Evolutionary conservation across 2,329 filamentous ascomycete species (phyloP), one percentile per base, ranked within the genome.

Genomic region (Fusarium sublunatum): DNA sequence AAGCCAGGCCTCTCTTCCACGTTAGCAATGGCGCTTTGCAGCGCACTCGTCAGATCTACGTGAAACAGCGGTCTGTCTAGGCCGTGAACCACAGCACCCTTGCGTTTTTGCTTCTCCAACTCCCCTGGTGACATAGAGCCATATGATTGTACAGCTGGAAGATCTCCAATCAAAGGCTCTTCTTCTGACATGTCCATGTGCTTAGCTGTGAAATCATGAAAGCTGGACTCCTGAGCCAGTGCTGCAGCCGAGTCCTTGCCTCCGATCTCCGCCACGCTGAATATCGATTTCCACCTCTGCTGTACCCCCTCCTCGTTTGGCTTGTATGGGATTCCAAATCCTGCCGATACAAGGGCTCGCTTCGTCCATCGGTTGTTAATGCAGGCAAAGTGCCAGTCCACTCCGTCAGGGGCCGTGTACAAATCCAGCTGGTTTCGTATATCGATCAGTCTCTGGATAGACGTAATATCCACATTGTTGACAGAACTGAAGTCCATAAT

Each of bases 371-470:
- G 67, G 81, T 95, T 97, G 79, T 89, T 93, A 79, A 98, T 91
- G 77, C 88, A 90, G n/a, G 93, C 92, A 64, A 98, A 89, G 77
- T 98, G 95, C 93, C 94, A 98, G 74, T 97, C 92, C 5, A 98
- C 93, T 3, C 84, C 82, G 19, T 93, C 88, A 0, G 94, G 94
- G 0, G 89, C 77, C 1, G 92, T 86, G 73, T 97, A 96, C 19
- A 88, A 84, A 75, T 97, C 94, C 25, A 98, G 87, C 74, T 97
- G 93, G 75, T 97, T 96, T 70, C 94, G 91, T 1, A 97, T 90
- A 70, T 98, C 95, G 70, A 98, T 96, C 35, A 98, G 82, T 69
- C 92, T 89, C 77, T 98, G 95, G 3, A 97, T 86, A 0, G 92
- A 96, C 1, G 95, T 97, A 57, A 96, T 88, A 72, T 98, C 95